Evolutionary conservation across 176 grass and related monocot species (phyloP).

Genomic region (Ampelocalamus luodianensis): DNA sequence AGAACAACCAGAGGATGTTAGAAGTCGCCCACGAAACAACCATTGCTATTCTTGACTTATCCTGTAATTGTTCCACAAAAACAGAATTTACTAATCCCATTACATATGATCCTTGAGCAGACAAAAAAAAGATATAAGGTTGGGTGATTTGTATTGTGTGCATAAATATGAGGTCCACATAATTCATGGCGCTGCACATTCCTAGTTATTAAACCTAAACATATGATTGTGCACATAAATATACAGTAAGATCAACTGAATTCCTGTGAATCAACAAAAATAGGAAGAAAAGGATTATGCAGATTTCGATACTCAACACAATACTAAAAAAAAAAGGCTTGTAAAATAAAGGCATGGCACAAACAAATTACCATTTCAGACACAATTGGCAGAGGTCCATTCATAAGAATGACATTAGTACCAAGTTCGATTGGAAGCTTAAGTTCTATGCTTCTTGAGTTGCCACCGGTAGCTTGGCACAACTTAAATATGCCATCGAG

Average conservation of each 20-base stretch:
- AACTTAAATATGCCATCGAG: slow-evolving; percentile 67
- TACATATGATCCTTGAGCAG: too few species aligned
- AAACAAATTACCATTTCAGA: slow-evolving; percentile 66
- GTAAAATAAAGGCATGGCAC: slow-evolving; percentile 36
- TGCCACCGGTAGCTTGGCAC: slow-evolving; percentile 60
- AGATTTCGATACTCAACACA: slow-evolving; percentile 4
- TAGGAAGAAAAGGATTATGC: not conserved
- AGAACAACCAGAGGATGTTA: too few species aligned
- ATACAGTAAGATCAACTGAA: not conserved
- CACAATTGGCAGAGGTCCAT: slow-evolving; percentile 59
- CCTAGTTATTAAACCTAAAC: too few species aligned
- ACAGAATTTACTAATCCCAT: too few species aligned
- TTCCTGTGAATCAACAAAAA: slow-evolving; percentile 1
- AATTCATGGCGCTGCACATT: too few species aligned
- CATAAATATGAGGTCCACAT: too few species aligned
- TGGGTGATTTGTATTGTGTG: too few species aligned
- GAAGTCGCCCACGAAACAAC: too few species aligned
- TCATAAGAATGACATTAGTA: slow-evolving; percentile 76
- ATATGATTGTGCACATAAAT: too few species aligned
- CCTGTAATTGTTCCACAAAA: too few species aligned
- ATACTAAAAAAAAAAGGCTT: slow-evolving; percentile 21
- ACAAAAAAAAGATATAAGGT: too few species aligned
- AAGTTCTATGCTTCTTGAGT: slow-evolving; percentile 59
- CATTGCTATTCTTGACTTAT: too few species aligned
- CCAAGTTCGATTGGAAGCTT: slow-evolving; percentile 58